These are phyloP conservation scores for Lentinula raphanica DNA, from an alignment of 768 basidiomycete species.

Conservation along the genomic window DNA sequence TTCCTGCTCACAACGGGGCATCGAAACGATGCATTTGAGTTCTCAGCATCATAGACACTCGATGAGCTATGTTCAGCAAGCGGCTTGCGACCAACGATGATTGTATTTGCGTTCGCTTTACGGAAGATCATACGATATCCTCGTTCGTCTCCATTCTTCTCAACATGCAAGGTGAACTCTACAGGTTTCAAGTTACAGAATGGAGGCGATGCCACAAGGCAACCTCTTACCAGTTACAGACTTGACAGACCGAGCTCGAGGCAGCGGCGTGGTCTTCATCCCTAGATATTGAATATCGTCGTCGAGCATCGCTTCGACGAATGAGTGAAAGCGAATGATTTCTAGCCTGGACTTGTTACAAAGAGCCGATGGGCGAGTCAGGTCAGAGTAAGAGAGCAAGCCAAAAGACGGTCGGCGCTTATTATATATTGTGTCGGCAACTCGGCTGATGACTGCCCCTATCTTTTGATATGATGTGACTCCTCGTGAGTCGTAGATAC, in stretches of 20 bases:
- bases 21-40: slow-evolving; percentile 55
- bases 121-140: slow-evolving; percentile 47
- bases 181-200: slow-evolving; percentile 14
- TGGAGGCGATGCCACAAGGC: slow-evolving; percentile 10
- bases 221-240: slow-evolving; percentile 40
- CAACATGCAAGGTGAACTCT: slow-evolving; percentile 61
- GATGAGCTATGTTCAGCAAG: slow-evolving; percentile 36
- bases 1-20: slow-evolving; percentile 76
- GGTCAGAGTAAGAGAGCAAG: background rate
- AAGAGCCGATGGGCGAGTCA: background rate
- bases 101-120: slow-evolving; percentile 42
- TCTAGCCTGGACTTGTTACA: background rate
- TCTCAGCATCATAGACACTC: slow-evolving; percentile 33
- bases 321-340: background rate
- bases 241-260: slow-evolving; percentile 25
- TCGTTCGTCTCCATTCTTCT: slow-evolving; percentile 41
- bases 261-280: slow-evolving; percentile 25
- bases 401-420: background rate
- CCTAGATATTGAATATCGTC: slow-evolving; percentile 63
- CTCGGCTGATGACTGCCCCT: no score
- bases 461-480: no score
- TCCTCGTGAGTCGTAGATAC: no score
- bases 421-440: no score
- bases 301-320: slow-evolving; percentile 32
- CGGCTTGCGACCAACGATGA: slow-evolving; percentile 68